A percentile compares a stretch with the other conserved stretches of the same genome.
phyloP scores from a whole-genome alignment of 1,284 basidiomycete species.

The Cryptococcus deneoformans region DNA sequence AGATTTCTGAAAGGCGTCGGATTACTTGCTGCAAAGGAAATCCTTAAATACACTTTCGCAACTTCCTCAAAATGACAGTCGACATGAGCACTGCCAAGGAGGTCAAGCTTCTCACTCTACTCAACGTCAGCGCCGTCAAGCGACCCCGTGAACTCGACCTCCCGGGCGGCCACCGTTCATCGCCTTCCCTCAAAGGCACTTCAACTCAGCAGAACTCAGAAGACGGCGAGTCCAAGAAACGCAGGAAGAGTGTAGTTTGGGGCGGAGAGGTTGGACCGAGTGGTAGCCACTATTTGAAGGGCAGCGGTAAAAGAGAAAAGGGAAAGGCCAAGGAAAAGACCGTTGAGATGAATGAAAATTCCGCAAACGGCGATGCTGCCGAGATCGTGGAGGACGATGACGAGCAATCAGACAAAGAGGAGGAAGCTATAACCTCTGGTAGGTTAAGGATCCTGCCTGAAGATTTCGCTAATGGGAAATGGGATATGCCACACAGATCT shows the following conservation, averaged over 20 bases:
- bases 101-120: conserved; percentile 75
- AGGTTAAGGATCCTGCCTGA: background rate
- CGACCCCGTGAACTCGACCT: conserved; percentile 51
- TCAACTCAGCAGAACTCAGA: background rate
- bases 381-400: conserved; percentile 15
- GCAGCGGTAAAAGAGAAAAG: conserved; percentile 12
- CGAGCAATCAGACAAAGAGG: conserved; percentile 21
- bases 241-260: conserved; percentile 41
- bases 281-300: conserved; percentile 34
- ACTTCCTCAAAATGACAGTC: background rate
- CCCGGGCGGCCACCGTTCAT: conserved; percentile 50
- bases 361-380: conserved; percentile 5
- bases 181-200: conserved; percentile 46
- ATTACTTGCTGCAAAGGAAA: too few species aligned
- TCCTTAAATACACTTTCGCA: too few species aligned
- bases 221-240: conserved; percentile 18
- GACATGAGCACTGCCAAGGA: conserved; percentile 60
- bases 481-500: conserved; percentile 31
- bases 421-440: conserved; percentile 13
- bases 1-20: too few species aligned
- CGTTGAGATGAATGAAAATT: conserved; percentile 11
- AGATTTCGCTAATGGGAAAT: background rate
- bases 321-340: conserved; percentile 18
- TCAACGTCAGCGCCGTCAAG: conserved; percentile 84
- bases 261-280: conserved; percentile 48